Percentiles rank a stretch among this genome's conserved stretches.
Conservation (phyloP, 2,329 filamentous ascomycete species). For the Chaetomium olivaceum region DNA sequence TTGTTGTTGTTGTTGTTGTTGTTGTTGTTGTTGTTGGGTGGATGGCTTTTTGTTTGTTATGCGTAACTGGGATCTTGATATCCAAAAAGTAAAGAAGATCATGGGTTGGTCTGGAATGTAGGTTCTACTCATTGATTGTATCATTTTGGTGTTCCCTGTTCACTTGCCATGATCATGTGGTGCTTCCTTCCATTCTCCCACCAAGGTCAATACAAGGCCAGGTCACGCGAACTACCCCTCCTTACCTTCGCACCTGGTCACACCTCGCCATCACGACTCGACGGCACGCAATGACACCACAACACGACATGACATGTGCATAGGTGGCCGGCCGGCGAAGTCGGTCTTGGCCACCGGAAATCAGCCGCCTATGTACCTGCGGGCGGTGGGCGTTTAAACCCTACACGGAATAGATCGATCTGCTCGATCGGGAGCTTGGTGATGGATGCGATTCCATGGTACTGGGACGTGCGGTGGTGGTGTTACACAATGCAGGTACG, state of each 20-base stretch:
- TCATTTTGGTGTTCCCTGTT: neutral
- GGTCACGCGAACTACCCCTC: neutral
- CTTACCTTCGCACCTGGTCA: neutral
- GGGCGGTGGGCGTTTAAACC: neutral
- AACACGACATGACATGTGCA: constrained; percentile 4
- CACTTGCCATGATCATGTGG: neutral
- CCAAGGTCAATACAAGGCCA: neutral
- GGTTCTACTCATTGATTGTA: neutral
- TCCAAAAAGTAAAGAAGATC: neutral
- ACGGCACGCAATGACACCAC: neutral
- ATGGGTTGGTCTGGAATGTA: neutral
- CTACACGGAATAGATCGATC: neutral
- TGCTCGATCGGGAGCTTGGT: neutral
- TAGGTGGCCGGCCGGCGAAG: neutral
- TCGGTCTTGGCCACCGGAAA: neutral
- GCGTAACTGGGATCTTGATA: constrained; percentile 2
- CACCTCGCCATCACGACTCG: constrained; percentile 1
- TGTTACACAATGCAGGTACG: neutral
- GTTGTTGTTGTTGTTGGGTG: neutral
- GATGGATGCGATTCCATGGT: neutral
- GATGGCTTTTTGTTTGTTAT: neutral
- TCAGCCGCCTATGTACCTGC: neutral
- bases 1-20: neutral
- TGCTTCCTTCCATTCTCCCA: neutral
- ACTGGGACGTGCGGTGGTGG: neutral